phyloP scores from a whole-genome alignment of 176 grass and related monocot genomes.

The Oryza meyeriana region DNA sequence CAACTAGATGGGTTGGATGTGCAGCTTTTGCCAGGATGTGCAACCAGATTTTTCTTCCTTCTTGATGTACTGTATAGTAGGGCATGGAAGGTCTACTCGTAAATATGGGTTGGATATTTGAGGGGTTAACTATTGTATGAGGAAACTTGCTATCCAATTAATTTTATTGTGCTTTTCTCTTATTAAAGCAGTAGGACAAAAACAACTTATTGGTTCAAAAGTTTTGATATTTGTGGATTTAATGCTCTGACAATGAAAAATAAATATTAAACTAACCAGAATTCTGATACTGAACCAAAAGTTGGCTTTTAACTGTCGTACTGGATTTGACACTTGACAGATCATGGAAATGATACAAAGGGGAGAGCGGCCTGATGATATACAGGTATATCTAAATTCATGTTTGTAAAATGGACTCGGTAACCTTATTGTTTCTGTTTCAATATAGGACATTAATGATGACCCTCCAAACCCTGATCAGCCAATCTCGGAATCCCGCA shows the following conservation, averaged over 20 bases:
- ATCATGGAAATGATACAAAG: slow-evolving; percentile 72
- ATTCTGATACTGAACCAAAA: neutral
- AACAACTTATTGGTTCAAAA: neutral
- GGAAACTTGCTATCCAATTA: neutral
- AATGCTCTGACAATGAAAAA: neutral
- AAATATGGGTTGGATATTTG: neutral
- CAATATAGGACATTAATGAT: slow-evolving; percentile 55
- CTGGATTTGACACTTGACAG: slow-evolving; percentile 38
- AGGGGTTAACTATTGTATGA: neutral
- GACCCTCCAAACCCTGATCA: slow-evolving; percentile 58
- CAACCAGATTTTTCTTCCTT: neutral
- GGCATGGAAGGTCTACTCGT: neutral
- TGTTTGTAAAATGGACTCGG: neutral
- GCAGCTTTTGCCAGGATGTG: neutral
- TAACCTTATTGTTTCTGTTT: neutral
- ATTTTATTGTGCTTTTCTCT: neutral
- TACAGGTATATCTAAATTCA: slow-evolving; percentile 40
- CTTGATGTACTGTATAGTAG: neutral
- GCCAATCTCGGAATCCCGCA: slow-evolving; percentile 50
- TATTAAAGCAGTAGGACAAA: neutral
- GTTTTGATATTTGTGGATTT: neutral
- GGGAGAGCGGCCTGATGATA: slow-evolving; percentile 62
- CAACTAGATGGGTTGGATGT: no score
- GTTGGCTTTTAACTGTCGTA: neutral
- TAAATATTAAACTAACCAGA: neutral